Evolutionary conservation across 768 basidiomycete species (phyloP).

Genomic region (Rhodosporidiobolus odoratus): DNA sequence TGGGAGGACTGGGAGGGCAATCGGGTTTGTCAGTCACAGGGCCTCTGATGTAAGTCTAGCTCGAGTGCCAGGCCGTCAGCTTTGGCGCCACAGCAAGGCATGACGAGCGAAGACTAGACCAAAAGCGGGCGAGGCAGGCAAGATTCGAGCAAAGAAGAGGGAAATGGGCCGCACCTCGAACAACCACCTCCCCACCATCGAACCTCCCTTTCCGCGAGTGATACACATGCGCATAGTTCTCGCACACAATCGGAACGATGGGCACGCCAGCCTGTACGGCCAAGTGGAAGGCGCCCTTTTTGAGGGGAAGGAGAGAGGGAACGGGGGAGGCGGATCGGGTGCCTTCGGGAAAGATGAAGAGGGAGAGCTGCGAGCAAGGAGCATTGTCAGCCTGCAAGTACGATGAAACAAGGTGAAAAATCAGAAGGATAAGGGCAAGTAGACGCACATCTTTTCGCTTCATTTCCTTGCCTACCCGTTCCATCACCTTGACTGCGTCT

Average conservation of each 20-base stretch:
- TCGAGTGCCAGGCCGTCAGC: too few relatives aligned
- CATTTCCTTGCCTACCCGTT: slow-evolving; percentile 64
- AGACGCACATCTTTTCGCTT: slow-evolving; percentile 51
- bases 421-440: neutral
- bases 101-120: neutral
- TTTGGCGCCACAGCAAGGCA: too few relatives aligned
- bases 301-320: slow-evolving; percentile 74
- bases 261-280: slow-evolving; percentile 87
- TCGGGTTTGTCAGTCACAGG: neutral
- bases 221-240: slow-evolving; percentile 89
- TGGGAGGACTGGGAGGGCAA: slow-evolving; percentile 64
- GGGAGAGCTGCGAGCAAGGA: slow-evolving; percentile 55
- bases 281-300: slow-evolving; percentile 97
- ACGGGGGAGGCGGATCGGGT: slow-evolving; percentile 68
- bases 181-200: slow-evolving; percentile 66
- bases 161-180: slow-evolving; percentile 62
- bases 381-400: neutral
- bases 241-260: slow-evolving; percentile 81
- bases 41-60: too few relatives aligned
- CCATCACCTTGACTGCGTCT: slow-evolving; percentile 66
- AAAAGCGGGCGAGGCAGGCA: neutral
- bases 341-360: slow-evolving; percentile 97
- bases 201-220: slow-evolving; percentile 49
- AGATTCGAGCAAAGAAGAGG: neutral
- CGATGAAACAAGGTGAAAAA: neutral